Evolutionary conservation across 2,329 filamentous ascomycete species (phyloP).

Genomic region (Podosphaera aphanis): DNA sequence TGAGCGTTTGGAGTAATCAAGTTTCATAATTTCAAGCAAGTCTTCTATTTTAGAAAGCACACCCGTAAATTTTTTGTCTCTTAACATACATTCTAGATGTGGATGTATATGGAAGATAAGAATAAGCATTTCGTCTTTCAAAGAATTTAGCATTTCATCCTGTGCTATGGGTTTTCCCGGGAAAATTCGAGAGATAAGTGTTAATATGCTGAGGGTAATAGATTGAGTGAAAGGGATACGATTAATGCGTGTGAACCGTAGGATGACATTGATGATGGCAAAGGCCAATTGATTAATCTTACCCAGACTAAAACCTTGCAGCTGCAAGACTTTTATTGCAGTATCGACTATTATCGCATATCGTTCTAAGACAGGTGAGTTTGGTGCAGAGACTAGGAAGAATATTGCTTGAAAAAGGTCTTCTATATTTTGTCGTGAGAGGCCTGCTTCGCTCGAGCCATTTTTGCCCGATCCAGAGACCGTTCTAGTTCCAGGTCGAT

Average conservation of each 20-base stretch:
- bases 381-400: conserved; percentile 37
- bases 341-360: conserved; percentile 31
- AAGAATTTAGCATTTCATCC: conserved; percentile 27
- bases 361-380: conserved; percentile 38
- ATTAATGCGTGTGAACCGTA: conserved; percentile 44
- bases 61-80: conserved; percentile 18
- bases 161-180: conserved; percentile 39
- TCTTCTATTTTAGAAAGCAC: conserved; percentile 28
- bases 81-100: conserved; percentile 33
- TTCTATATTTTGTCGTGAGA: conserved; percentile 19
- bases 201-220: conserved; percentile 35
- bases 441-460: conserved; percentile 14
- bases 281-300: conserved; percentile 51
- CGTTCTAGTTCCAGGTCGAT: conserved; percentile 7
- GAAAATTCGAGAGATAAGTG: conserved; percentile 58
- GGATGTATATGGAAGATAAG: conserved; percentile 42
- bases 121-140: conserved; percentile 59
- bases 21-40: conserved; percentile 47
- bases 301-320: conserved; percentile 32
- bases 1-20: conserved; percentile 51
- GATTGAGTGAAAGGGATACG: conserved; percentile 37
- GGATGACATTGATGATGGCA: conserved; percentile 46
- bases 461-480: conserved; percentile 8
- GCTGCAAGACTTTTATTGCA: conserved; percentile 36
- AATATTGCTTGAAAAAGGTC: conserved; percentile 43